A percentile compares a stretch with the other conserved stretches of the same genome.
Conservation (phyloP, 495 filamentous ascomycete species). For the Chlorociboria aeruginascens region DNA sequence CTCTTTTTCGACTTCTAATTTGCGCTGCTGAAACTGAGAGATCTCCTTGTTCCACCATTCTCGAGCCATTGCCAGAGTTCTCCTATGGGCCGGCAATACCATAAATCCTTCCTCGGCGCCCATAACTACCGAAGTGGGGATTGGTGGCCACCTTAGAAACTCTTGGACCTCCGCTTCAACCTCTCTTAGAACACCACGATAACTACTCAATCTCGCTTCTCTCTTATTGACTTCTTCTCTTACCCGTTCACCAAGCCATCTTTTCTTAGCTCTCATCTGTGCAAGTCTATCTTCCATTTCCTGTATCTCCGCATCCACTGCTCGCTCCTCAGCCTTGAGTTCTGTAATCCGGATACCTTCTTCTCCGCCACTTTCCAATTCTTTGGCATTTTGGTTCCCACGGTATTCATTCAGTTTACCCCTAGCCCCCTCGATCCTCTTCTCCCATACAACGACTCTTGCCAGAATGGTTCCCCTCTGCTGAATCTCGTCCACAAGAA, state of each 20-base stretch:
- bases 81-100: slow-evolving; percentile 49
- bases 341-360: slow-evolving; percentile 27
- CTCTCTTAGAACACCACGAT: slow-evolving; percentile 31
- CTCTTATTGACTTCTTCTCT: slow-evolving; percentile 47
- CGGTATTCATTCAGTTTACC: slow-evolving; percentile 1
- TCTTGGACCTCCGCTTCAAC: slow-evolving; percentile 27
- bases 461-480: slow-evolving; percentile 46
- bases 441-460: slow-evolving; percentile 48
- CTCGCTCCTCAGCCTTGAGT: slow-evolving; percentile 39
- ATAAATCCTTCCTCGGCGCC: slow-evolving; percentile 26
- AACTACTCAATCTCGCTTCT: slow-evolving; percentile 39
- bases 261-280: slow-evolving; percentile 51
- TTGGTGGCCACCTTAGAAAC: slow-evolving; percentile 39
- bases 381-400: slow-evolving; percentile 4
- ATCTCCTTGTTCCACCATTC: slow-evolving; percentile 62
- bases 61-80: slow-evolving; percentile 66
- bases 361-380: slow-evolving; percentile 7
- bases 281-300: slow-evolving; percentile 51
- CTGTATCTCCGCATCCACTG: slow-evolving; percentile 46
- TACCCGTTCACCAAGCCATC: slow-evolving; percentile 47
- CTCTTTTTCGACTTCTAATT: slow-evolving; percentile 49
- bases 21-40: slow-evolving; percentile 32
- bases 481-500: slow-evolving; percentile 43
- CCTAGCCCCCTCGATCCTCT: slow-evolving; percentile 31
- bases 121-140: slow-evolving; percentile 17